Conservation (phyloP, 169 alveolate species). For the Eimeria falciformis region DNA sequence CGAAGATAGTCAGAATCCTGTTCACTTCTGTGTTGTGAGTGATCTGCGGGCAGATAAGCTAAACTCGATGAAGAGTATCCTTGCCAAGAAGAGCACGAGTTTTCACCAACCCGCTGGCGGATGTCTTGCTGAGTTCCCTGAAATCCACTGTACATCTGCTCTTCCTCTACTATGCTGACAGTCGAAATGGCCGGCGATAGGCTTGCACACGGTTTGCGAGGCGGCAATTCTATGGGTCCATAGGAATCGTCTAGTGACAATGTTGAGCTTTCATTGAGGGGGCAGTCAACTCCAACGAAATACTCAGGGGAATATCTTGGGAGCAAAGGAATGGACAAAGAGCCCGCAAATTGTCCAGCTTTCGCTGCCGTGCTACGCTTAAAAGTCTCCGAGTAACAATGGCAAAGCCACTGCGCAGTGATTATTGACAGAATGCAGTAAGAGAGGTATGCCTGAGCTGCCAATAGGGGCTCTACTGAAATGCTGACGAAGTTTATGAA, state of each 20-base stretch:
- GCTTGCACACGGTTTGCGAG: background rate
- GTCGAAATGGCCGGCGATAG: background rate
- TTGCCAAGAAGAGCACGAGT: background rate
- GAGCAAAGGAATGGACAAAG: slow-evolving; percentile 45
- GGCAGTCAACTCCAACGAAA: background rate
- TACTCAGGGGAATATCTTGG: background rate
- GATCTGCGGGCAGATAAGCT: background rate
- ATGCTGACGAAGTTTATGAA: slow-evolving; percentile 49
- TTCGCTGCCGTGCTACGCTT: background rate
- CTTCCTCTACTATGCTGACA: background rate
- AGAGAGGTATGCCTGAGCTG: slow-evolving; percentile 51
- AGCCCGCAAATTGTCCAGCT: background rate
- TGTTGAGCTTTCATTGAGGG: background rate
- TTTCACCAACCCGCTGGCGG: background rate
- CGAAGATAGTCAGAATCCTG: background rate
- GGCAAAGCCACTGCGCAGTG: slow-evolving; percentile 56
- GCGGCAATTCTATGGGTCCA: background rate
- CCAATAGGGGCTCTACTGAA: slow-evolving; percentile 34
- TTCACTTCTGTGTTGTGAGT: background rate
- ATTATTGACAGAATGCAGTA: slow-evolving; percentile 50
- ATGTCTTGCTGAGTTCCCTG: background rate
- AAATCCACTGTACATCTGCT: background rate
- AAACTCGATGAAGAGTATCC: background rate
- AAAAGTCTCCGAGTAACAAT: slow-evolving; percentile 33
- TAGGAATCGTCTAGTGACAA: background rate